Conservation (phyloP, 306 rosid species). For the Pyrus pyrifolia region DNA sequence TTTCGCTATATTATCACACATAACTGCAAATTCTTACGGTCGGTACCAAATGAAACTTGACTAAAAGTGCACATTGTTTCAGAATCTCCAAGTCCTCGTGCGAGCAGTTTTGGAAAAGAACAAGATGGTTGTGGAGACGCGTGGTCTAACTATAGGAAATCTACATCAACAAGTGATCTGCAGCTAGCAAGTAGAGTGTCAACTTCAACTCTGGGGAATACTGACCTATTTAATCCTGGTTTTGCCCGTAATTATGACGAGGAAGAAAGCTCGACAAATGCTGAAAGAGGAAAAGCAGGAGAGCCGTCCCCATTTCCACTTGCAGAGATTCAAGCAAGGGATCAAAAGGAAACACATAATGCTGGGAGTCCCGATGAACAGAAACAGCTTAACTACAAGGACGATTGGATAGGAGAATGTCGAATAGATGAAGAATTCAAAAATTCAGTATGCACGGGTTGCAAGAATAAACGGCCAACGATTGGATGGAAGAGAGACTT, state of each 20-base stretch:
- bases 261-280: constrained; percentile 7
- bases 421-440: constrained; percentile 27
- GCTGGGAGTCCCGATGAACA: constrained; percentile 9
- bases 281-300: constrained; percentile 24
- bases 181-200: constrained; percentile 2
- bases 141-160: background rate
- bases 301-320: constrained; percentile 19
- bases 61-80: background rate
- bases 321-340: constrained; percentile 14
- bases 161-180: constrained; percentile 12
- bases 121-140: background rate
- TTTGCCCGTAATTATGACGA: background rate
- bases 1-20: background rate
- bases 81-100: constrained; percentile 8
- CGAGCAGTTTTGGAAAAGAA: background rate
- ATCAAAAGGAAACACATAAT: constrained; percentile 6
- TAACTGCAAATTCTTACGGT: background rate
- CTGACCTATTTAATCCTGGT: background rate
- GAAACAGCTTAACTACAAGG: constrained; percentile 2
- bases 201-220: constrained; percentile 10
- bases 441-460: constrained; percentile 41
- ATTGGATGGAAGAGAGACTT: constrained; percentile 53
- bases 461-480: constrained; percentile 53
- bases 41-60: background rate
- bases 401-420: constrained; percentile 13